phyloP scores from a whole-genome alignment of 1,284 basidiomycete genomes.

The Amylostereum chailletii region DNA sequence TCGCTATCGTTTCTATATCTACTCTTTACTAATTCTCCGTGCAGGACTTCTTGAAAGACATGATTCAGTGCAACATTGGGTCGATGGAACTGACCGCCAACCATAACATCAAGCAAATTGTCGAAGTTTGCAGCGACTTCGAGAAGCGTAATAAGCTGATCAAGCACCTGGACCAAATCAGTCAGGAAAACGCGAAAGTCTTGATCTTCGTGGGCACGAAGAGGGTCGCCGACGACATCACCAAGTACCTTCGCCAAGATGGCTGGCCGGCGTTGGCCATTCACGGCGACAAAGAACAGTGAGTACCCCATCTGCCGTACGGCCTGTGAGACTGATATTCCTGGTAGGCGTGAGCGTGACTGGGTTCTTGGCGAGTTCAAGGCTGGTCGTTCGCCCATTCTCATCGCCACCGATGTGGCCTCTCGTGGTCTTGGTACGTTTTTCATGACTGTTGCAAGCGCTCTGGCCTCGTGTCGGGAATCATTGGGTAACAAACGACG shows the following conservation, averaged over 20 bases:
- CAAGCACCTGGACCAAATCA: constrained; percentile 96
- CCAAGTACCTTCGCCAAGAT: constrained; percentile 93
- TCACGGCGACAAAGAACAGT: constrained; percentile 98
- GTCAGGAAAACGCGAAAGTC: constrained; percentile 95
- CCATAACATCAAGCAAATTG: constrained; percentile 94
- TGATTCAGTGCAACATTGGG: constrained; percentile 98
- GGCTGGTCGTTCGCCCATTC: constrained; percentile 92
- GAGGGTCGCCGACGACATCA: constrained; percentile 95
- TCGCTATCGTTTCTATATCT: background rate
- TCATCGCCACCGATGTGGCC: constrained; percentile 97
- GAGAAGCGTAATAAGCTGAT: constrained; percentile 96
- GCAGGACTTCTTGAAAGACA: constrained; percentile 91
- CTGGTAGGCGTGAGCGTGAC: constrained; percentile 85
- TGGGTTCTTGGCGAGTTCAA: constrained; percentile 99
- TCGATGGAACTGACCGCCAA: constrained; percentile 98
- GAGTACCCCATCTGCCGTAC: constrained; percentile 26
- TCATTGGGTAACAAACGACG: constrained; percentile 15
- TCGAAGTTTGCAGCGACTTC: constrained; percentile 96
- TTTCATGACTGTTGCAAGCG: constrained; percentile 25
- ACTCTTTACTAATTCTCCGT: constrained; percentile 5
- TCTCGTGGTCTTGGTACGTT: constrained; percentile 99
- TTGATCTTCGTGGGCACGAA: constrained; percentile 99
- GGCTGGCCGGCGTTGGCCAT: constrained; percentile 99
- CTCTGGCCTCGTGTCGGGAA: constrained; percentile 23
- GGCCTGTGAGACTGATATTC: constrained; percentile 12